Percentiles rank a stretch among this genome's conserved stretches.
phyloP scores from a whole-genome alignment of 768 basidiomycete genomes.

The Hygrophorus russula region DNA sequence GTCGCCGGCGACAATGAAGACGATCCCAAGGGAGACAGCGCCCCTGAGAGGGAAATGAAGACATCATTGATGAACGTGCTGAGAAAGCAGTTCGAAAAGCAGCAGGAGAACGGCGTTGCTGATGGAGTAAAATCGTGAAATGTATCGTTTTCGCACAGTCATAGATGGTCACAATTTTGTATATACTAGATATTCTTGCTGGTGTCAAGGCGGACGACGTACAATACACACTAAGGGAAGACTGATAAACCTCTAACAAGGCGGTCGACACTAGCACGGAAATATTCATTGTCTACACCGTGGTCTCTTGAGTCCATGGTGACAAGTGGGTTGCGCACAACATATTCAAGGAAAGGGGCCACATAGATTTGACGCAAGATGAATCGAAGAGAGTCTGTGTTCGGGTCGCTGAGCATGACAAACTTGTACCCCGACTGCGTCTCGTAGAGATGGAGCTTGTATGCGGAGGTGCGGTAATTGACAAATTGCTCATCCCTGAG shows the following conservation, averaged over 20 bases:
- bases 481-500: constrained; percentile 84
- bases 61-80: constrained; percentile 77
- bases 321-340: constrained; percentile 85
- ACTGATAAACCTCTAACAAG: constrained; percentile 50
- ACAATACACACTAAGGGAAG: constrained; percentile 20
- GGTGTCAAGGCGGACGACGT: not conserved
- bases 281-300: constrained; percentile 91
- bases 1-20: constrained; percentile 75
- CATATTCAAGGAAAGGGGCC: constrained; percentile 91
- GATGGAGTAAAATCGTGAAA: constrained; percentile 5
- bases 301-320: constrained; percentile 72
- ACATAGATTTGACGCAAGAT: constrained; percentile 81
- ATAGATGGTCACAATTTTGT: not conserved
- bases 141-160: constrained; percentile 1
- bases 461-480: constrained; percentile 81
- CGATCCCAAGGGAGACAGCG: constrained; percentile 47
- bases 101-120: constrained; percentile 21
- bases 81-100: constrained; percentile 68
- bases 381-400: constrained; percentile 71
- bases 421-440: constrained; percentile 91
- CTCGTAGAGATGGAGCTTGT: constrained; percentile 90
- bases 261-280: constrained; percentile 70
- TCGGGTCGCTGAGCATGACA: constrained; percentile 84
- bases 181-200: not conserved
- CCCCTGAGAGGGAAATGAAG: constrained; percentile 74